phyloP scores from a whole-genome alignment of 2,329 filamentous ascomycete genomes.

The Sporothrix euskadiensis region DNA sequence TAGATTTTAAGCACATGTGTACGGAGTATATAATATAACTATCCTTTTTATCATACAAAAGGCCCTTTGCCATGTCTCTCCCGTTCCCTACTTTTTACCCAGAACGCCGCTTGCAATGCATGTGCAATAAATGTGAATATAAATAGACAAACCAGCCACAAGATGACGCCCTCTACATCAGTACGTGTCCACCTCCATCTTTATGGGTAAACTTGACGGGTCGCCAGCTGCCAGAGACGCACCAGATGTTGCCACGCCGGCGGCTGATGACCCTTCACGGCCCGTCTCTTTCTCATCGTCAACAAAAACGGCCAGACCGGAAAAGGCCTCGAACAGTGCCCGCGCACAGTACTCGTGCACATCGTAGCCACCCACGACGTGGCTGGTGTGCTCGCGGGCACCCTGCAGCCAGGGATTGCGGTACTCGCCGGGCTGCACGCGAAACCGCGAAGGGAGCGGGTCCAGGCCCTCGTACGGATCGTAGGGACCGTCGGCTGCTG shows the following conservation, averaged over 20 bases:
- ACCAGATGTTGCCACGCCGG: conserved; percentile 41
- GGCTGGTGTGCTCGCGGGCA: conserved; percentile 63
- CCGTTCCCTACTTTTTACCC: neutral
- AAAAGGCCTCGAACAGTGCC: conserved; percentile 84
- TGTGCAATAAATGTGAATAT: neutral
- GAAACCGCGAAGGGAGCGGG: conserved; percentile 69
- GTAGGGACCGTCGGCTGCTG: conserved; percentile 71
- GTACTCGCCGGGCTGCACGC: conserved; percentile 64
- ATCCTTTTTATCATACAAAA: neutral
- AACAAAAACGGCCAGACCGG: conserved; percentile 83
- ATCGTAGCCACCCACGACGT: conserved; percentile 79
- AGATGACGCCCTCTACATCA: conserved; percentile 30
- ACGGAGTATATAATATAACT: neutral
- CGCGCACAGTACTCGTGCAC: conserved; percentile 78
- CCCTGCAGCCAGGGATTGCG: conserved; percentile 71
- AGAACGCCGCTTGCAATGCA: conserved; percentile 20
- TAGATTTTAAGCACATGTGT: neutral
- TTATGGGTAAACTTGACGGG: conserved; percentile 34
- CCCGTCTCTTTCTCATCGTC: conserved; percentile 67
- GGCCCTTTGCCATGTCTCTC: neutral
- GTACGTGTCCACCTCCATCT: conserved; percentile 54
- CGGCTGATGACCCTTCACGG: conserved; percentile 36
- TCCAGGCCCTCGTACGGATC: conserved; percentile 82
- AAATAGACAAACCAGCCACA: neutral
- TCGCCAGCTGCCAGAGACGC: conserved; percentile 39